Percentiles rank a stretch among this genome's conserved stretches.
These are phyloP conservation scores for Fusarium xylarioides DNA, from an alignment of 2,329 filamentous ascomycete species.

Conservation along the genomic window DNA sequence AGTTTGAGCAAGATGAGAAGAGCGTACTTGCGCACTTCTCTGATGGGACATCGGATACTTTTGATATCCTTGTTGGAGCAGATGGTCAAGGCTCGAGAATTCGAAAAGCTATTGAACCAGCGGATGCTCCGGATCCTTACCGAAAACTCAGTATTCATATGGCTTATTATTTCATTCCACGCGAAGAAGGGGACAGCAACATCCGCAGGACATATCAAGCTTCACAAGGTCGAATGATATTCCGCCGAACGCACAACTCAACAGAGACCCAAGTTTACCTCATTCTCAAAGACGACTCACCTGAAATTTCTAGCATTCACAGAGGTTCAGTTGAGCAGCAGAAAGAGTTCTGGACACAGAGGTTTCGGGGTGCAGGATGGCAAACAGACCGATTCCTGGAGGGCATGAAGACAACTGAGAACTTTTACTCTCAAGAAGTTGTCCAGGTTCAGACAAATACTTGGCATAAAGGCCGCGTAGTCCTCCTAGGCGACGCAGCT, in stretches of 20 bases:
- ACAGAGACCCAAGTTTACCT: constrained; percentile 30
- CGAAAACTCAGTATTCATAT: constrained; percentile 35
- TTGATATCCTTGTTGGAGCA: constrained; percentile 25
- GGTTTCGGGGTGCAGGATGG: constrained; percentile 16
- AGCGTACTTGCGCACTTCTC: constrained; percentile 18
- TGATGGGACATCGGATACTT: constrained; percentile 3
- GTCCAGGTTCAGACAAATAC: constrained; percentile 14
- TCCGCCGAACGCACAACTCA: constrained; percentile 27
- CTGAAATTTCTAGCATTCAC: constrained; percentile 10
- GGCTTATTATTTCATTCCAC: constrained; percentile 28
- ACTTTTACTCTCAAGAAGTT: constrained; percentile 29
- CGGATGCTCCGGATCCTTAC: constrained; percentile 1
- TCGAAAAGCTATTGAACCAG: constrained; percentile 9
- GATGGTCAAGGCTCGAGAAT: constrained; percentile 26
- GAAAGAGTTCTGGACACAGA: constrained; percentile 24
- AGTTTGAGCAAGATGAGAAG: constrained; percentile 26
- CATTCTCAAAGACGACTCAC: constrained; percentile 10
- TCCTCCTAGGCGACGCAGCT: constrained; percentile 19
- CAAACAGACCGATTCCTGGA: constrained; percentile 16
- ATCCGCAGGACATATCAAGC: constrained; percentile 18
- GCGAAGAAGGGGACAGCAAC: constrained; percentile 14
- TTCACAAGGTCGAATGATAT: constrained; percentile 19
- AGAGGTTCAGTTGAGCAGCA: constrained; percentile 12
- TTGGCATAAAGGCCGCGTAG: constrained; percentile 15
- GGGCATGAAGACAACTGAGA: constrained; percentile 16